Evolutionary conservation across 2,329 filamentous ascomycete genomes (phyloP), one percentile per base, ranked within the genome.

Genomic region (Cercospora sesami): DNA sequence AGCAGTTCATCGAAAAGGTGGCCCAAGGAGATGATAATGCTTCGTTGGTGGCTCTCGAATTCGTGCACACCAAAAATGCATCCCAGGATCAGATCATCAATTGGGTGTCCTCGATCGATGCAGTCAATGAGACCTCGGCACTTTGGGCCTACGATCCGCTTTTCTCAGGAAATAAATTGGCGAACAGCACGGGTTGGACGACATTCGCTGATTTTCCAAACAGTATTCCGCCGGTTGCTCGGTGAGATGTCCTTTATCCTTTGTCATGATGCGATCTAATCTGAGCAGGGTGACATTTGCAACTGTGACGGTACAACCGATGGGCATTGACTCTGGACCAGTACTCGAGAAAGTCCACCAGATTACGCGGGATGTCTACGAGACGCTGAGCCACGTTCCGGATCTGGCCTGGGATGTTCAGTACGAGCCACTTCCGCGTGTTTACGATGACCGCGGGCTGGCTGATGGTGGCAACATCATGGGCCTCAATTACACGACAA

Each of bases 401-500:
- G 63, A 65, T 45, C 39, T 67, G 23, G 48, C 31, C 2, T 68
- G 66, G 67, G 65, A 64, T 51, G 31, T 69, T n/a, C 60, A 63
- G 33, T 70, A 68, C 48, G 63, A 68, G 30, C 63, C 68, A 5
- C 42, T 68, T 5, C 53, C 65, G 3, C 33, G 51, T 9, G 61
- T 36, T 26, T 70, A 68, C 60, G 23, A 39, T 18, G 57, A 65
- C 7, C 64, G 64, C 8, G 57, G 64, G 7, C 18, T 51, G 4
- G 21, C 16, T 7, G 30, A 39, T 8, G 33, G 51, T 12, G 63
- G 65, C 33, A 70, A 70, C 31, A 31, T 65, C 1, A 30, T 70
- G 21, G 68, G 65, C 1, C 63, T 72, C 18, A 69, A 71, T 9
- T 65, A 68, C 30, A 68, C 71, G 3, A 57, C 42, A 9, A 60